Percentiles rank a stretch among this genome's conserved stretches.
These are phyloP conservation scores for Biscutella laevigata DNA, from an alignment of 441 rosid species.

Conservation along the genomic window DNA sequence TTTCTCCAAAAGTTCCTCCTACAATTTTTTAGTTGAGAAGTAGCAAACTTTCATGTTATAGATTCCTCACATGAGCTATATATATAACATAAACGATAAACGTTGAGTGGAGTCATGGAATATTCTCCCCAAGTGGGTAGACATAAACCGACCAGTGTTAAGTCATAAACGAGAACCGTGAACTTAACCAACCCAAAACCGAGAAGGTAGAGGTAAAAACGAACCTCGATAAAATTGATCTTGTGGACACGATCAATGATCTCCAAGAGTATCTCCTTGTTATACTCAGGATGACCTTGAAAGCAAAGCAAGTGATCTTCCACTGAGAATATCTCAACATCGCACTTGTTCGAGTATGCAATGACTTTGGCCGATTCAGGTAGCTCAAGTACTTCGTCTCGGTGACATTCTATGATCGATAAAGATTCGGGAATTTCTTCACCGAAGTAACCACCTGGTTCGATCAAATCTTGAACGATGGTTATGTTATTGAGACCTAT, in stretches of 20 bases:
- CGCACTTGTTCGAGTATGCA: conserved; percentile 57
- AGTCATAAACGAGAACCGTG: neutral
- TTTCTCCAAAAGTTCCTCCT: neutral
- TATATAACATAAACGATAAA: neutral
- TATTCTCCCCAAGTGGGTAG: neutral
- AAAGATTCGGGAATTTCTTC: conserved; percentile 32
- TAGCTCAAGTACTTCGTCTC: conserved; percentile 60
- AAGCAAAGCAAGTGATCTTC: conserved; percentile 52
- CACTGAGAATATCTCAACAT: conserved; percentile 52
- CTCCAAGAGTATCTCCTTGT: conserved; percentile 49
- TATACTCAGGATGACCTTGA: conserved; percentile 84
- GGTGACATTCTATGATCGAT: conserved; percentile 54
- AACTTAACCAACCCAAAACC: neutral
- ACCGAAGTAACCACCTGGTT: conserved; percentile 19
- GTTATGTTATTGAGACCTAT: conserved; percentile 53
- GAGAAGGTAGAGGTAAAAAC: neutral
- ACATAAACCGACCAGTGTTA: neutral
- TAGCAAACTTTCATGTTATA: neutral
- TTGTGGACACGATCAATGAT: conserved; percentile 53
- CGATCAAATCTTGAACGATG: conserved; percentile 34
- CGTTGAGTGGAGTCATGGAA: neutral
- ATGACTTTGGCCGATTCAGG: conserved; percentile 55
- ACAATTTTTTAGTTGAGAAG: neutral
- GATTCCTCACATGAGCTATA: neutral
- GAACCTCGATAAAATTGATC: conserved; percentile 35